Base-by-base conservation (phyloP, 2,329 filamentous ascomycete genomes). In the Aspergillus novofumigatus region DNA sequence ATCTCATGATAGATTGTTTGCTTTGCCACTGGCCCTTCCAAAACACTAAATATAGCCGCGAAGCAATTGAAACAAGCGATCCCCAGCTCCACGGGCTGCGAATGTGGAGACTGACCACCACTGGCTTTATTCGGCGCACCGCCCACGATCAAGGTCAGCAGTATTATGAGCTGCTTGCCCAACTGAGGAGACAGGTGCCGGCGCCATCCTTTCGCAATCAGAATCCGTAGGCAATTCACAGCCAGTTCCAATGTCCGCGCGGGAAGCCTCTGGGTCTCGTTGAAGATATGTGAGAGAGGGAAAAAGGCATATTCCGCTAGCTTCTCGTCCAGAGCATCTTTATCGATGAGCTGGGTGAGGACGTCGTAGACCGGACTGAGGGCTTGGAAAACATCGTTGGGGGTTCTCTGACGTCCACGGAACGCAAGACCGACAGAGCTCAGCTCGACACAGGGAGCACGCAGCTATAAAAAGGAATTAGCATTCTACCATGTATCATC, bases 301-400 rank as follows among this genome's bases (percentile, higher is more conserved):
- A 97, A 96, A 78, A 97, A 97, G 68, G 90, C 83, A 79, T 97
- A 99, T 77, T 97, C 92, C 14, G 92, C 91, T 20, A 97, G 78
- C 71, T 92, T 93, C 53, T 87, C 82, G 71, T 97, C 91, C 20
- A 97, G 70, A 1, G 70, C 65, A 61, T 73, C 67, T 38, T 76
- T 71, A 7, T 66, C 67, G 23, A 69, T 65, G 17, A 86, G 71
- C 17, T 71, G 69, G 7, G 69, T 62, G 10, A 81, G 64, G 2
- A 69, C 67, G 21, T 61, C 53, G 50, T 74, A 69, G 5, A 86
- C 67, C 1, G 70, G 65, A 51, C 80, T 74, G 23, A 86, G 73
- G 29, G 76, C 75, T 49, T 73, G 67, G 3, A 78, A 70, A n/a
- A 86, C 73, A 29, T 80, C 77, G 54, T 74, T 75, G 20, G 75